Conservation (phyloP, 305 asterid genomes). For the Rubia balearica region DNA sequence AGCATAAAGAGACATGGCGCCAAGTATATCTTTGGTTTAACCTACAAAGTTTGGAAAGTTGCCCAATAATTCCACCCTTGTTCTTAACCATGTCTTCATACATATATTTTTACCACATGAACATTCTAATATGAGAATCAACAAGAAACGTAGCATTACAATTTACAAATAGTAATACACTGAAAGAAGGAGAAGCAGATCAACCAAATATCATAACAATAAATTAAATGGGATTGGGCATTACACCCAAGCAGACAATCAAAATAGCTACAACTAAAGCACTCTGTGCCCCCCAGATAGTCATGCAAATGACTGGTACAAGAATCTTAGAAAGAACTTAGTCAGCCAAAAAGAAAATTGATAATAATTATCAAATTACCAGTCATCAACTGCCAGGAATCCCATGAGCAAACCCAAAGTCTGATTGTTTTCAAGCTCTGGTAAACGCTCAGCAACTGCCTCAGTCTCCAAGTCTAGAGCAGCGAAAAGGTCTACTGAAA, state of each 20-base stretch:
- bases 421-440: conserved; percentile 82
- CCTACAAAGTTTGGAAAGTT: too few species aligned
- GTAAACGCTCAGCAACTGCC: conserved; percentile 68
- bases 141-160: neutral
- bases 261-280: neutral
- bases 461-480: conserved; percentile 69
- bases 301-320: neutral
- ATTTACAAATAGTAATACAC: neutral
- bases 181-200: neutral
- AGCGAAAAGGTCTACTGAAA: conserved; percentile 85
- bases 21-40: too few species aligned
- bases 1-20: too few species aligned
- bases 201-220: neutral
- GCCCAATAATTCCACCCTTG: too few species aligned
- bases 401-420: conserved; percentile 87
- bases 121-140: neutral
- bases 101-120: too few species aligned
- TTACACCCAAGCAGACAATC: neutral
- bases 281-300: neutral
- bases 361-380: conserved; percentile 41
- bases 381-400: conserved; percentile 92
- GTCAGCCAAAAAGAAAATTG: neutral
- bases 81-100: too few species aligned
- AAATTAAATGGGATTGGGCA: neutral
- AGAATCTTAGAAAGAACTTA: too few species aligned